Conservation (phyloP, 495 filamentous ascomycete species). For the Thozetella sp. region DNA sequence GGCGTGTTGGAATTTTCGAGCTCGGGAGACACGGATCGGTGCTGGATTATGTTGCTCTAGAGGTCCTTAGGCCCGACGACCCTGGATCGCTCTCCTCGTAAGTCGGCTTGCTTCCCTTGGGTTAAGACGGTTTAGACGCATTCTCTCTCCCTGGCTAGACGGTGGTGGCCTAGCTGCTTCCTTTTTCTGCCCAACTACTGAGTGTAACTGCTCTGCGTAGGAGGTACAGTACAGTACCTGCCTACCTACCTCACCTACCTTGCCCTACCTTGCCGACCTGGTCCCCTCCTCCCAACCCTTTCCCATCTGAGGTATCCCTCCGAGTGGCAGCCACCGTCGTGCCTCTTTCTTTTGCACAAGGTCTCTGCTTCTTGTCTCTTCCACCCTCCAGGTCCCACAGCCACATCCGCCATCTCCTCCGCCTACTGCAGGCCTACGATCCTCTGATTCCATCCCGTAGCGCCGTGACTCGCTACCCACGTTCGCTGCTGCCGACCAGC, state of each 20-base stretch:
- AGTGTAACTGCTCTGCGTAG: not conserved
- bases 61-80: too few species aligned
- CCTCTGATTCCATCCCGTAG: not conserved
- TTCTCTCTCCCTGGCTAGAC: too few species aligned
- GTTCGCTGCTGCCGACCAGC: not conserved
- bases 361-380: not conserved
- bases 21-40: too few species aligned
- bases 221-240: not conserved
- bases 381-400: not conserved
- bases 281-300: not conserved
- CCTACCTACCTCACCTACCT: constrained; percentile 1
- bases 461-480: not conserved
- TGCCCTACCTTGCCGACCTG: not conserved
- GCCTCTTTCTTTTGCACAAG: not conserved
- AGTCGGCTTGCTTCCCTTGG: too few species aligned
- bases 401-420: not conserved
- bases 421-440: not conserved
- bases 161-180: too few species aligned
- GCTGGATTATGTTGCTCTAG: too few species aligned
- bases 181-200: too few species aligned
- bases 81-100: too few species aligned
- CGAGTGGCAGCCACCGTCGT: not conserved
- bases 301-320: not conserved
- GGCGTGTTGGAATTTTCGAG: too few species aligned
- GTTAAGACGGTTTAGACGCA: too few species aligned